Percentiles rank a stretch among this genome's conserved stretches.
Evolutionary conservation across 768 basidiomycete species (phyloP).

Genomic region (Lyophyllum decastes): DNA sequence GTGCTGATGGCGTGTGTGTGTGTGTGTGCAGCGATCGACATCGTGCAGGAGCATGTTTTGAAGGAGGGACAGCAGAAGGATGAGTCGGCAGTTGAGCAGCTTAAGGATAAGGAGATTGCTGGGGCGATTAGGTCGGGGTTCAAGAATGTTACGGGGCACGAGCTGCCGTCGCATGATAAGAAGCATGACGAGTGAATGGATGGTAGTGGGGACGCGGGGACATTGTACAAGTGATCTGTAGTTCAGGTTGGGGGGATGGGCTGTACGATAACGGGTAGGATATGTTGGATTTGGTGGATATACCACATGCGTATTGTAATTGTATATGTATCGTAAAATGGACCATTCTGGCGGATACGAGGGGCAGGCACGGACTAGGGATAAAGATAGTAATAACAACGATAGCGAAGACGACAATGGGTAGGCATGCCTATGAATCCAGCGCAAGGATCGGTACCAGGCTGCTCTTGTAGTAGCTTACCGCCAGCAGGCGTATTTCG

Average conservation of each 20-base stretch:
- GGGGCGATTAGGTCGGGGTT: conserved; percentile 36
- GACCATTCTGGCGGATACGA: background rate
- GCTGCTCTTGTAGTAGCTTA: background rate
- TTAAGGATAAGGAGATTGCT: conserved; percentile 44
- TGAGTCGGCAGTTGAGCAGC: conserved; percentile 36
- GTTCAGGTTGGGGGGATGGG: too few species aligned
- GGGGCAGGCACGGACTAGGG: too few species aligned
- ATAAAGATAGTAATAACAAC: background rate
- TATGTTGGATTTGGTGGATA: background rate
- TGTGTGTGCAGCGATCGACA: background rate
- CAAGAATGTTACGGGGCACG: conserved; percentile 36
- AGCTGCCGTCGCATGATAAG: conserved; percentile 25
- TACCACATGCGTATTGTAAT: background rate
- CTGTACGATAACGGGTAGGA: background rate
- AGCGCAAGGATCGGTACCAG: background rate
- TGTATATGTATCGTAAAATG: background rate
- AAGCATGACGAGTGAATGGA: background rate
- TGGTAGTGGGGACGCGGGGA: background rate
- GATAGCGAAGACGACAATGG: background rate
- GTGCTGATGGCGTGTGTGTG: background rate
- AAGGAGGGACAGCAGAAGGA: background rate
- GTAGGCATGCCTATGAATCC: background rate
- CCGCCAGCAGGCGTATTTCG: background rate
- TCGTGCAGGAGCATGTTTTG: background rate
- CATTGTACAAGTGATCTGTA: too few species aligned